These are phyloP conservation scores for Malbranchea cinnamomea DNA, from an alignment of 2,329 filamentous ascomycete species.

Conservation along the genomic window DNA sequence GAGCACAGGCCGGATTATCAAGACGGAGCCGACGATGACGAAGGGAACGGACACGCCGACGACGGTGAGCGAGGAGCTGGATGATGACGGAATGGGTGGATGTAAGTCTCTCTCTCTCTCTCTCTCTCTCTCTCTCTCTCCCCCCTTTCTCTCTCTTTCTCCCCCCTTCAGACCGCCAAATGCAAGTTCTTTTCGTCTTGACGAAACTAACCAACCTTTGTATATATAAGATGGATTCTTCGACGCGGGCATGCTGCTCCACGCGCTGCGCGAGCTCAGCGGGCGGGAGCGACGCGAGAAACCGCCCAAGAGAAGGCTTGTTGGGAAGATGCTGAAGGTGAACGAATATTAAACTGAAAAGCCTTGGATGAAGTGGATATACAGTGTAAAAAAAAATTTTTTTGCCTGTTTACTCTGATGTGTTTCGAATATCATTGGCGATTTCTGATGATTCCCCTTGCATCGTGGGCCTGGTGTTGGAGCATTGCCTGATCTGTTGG, in stretches of 20 bases:
- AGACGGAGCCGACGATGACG: slow-evolving; percentile 31
- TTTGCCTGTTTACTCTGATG: slow-evolving; percentile 4
- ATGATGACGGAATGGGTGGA: slow-evolving; percentile 80
- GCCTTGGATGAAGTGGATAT: too few relatives aligned
- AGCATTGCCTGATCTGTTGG: too few relatives aligned
- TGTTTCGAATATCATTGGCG: too few relatives aligned
- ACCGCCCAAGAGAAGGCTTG: slow-evolving; percentile 23
- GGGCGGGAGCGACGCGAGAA: slow-evolving; percentile 23
- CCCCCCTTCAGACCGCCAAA: slow-evolving; percentile 7
- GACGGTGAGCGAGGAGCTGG: slow-evolving; percentile 55
- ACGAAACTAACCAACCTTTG: slow-evolving; percentile 19
- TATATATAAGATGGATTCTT: slow-evolving; percentile 87
- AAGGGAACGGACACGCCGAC: slow-evolving; percentile 44
- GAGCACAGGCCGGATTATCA: slow-evolving; percentile 58
- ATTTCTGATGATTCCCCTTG: too few relatives aligned
- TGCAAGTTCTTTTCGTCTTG: slow-evolving; percentile 5
- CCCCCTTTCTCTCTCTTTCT: neutral
- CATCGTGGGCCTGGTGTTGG: too few relatives aligned
- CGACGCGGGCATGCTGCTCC: slow-evolving; percentile 85
- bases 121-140: neutral
- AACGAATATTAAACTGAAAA: slow-evolving; percentile 27
- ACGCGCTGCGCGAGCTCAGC: slow-evolving; percentile 56
- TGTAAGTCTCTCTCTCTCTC: slow-evolving; percentile 49
- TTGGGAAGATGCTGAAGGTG: slow-evolving; percentile 34
- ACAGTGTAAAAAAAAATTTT: too few relatives aligned